Evolutionary conservation across 208 protist genomes (phyloP).

Genomic region (Leishmania aethiopica): DNA sequence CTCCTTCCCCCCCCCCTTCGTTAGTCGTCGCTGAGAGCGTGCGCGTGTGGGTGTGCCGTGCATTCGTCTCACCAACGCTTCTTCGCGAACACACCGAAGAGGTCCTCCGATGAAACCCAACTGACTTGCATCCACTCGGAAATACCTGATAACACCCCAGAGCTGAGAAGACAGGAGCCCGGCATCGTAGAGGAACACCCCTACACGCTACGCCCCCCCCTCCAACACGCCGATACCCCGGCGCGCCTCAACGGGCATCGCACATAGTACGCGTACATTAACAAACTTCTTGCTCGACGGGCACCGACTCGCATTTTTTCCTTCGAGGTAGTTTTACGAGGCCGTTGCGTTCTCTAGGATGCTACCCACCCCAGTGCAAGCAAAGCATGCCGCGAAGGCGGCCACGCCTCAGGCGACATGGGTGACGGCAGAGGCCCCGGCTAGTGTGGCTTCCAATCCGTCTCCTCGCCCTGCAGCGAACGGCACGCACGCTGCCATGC

Average conservation of each 20-base stretch:
- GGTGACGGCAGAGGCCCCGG: background rate
- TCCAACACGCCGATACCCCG: background rate
- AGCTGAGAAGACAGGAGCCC: background rate
- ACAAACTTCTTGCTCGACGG: background rate
- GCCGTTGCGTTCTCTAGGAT: background rate
- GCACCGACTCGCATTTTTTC: background rate
- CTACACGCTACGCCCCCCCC: background rate
- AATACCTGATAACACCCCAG: background rate
- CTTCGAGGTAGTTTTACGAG: background rate
- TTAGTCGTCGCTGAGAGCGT: background rate
- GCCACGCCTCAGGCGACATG: background rate
- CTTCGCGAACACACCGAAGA: background rate
- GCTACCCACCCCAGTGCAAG: background rate
- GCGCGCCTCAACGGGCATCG: too few species aligned
- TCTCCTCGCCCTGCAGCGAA: slow-evolving; percentile 2
- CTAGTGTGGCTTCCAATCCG: background rate
- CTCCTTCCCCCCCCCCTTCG: background rate
- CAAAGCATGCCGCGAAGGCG: background rate
- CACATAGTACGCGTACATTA: background rate
- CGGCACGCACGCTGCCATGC: background rate
- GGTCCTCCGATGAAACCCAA: background rate
- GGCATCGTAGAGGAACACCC: background rate
- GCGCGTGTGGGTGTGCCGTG: background rate
- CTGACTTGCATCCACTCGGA: background rate
- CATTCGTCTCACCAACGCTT: too few species aligned